Base-by-base conservation (phyloP, 2,329 filamentous ascomycete genomes). In the Ascochyta koolunga region DNA sequence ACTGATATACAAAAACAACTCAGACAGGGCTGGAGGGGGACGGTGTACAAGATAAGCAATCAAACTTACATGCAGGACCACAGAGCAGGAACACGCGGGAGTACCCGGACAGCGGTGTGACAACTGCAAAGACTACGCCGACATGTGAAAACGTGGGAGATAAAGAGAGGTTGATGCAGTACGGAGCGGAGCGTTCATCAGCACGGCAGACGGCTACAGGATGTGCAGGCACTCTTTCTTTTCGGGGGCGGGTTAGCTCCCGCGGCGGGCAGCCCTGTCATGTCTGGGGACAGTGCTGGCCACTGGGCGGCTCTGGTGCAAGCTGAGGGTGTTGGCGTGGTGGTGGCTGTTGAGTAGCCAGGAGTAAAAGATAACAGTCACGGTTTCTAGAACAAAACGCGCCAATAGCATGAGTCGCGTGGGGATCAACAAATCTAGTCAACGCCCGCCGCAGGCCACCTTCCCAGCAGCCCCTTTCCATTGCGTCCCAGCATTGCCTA, bases 141-240 rank as follows among this genome's bases (percentile, higher is more conserved):
- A 56, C 51, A 56, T 60, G 65, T 65, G 60, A 59, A 56, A 43
- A 48, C 56, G 68, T 61, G 62, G 64, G 64, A 58, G 64, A 50
- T 51, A 56, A 54, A 58, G 52, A 56, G 56, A 44, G 60, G 55
- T 59, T 49, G 54, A 51, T 41, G 56, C 49, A 59, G 60, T 35
- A 48, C 31, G 38, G 43, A 51, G 49, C 41, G 56, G 40, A 25
- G 47, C 45, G 40, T 37, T 56, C 46, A 56, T 52, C 42, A 58
- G 56, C 53, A 60, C 54, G 54, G 54, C 54, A n/a, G 39, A 21
- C 47, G 62, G 54, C 55, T 50, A 64, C 62, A 55, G 61, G 47
- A 65, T 65, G 67, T 66, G 65, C 68, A 71, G 67, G 68, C 62
- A 66, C 64, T 70, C 60, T 62, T 67, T 63, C 58, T 67, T 68